Evolutionary conservation across 805 yeast species (phyloP).

Genomic region (Metschnikowia lunata): DNA sequence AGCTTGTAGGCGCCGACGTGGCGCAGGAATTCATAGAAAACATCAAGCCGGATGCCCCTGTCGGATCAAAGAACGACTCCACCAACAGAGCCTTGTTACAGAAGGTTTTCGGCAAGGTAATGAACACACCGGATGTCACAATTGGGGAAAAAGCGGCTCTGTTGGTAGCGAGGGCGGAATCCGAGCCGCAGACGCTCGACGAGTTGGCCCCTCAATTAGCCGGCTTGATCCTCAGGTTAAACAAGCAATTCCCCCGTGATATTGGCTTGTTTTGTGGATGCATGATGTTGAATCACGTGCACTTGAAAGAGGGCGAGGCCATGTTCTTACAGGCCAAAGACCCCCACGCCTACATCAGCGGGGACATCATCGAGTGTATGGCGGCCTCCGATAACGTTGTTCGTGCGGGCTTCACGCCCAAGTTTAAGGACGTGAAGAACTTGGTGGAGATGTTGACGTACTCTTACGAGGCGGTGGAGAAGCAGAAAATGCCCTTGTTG

Average conservation of each 20-base stretch:
- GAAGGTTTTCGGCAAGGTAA: slow-evolving; percentile 71
- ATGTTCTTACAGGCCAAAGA: slow-evolving; percentile 95
- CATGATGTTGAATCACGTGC: slow-evolving; percentile 83
- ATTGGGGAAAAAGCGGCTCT: slow-evolving; percentile 55
- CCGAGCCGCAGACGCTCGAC: slow-evolving; percentile 56
- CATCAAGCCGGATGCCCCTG: slow-evolving; percentile 40
- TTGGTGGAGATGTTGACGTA: slow-evolving; percentile 90
- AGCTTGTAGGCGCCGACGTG: slow-evolving; percentile 61
- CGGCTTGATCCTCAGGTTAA: slow-evolving; percentile 67
- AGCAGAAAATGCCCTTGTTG: slow-evolving; percentile 81
- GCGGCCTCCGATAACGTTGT: slow-evolving; percentile 98
- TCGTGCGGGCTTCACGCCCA: slow-evolving; percentile 99
- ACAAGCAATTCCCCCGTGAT: slow-evolving; percentile 88
- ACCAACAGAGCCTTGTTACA: slow-evolving; percentile 65
- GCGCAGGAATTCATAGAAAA: slow-evolving; percentile 50
- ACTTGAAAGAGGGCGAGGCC: slow-evolving; percentile 84
- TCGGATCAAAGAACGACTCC: slow-evolving; percentile 52
- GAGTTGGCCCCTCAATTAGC: slow-evolving; percentile 50
- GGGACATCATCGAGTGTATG: slow-evolving; percentile 99
- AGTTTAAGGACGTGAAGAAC: slow-evolving; percentile 90
- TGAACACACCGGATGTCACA: slow-evolving; percentile 69
- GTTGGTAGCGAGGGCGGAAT: slow-evolving; percentile 61
- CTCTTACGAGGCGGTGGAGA: slow-evolving; percentile 80
- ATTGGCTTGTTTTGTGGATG: slow-evolving; percentile 96
- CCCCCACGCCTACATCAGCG: slow-evolving; percentile 96